Evolutionary conservation across 139 green algal species (phyloP).

Genomic region (Chlamydomonas sp.): DNA sequence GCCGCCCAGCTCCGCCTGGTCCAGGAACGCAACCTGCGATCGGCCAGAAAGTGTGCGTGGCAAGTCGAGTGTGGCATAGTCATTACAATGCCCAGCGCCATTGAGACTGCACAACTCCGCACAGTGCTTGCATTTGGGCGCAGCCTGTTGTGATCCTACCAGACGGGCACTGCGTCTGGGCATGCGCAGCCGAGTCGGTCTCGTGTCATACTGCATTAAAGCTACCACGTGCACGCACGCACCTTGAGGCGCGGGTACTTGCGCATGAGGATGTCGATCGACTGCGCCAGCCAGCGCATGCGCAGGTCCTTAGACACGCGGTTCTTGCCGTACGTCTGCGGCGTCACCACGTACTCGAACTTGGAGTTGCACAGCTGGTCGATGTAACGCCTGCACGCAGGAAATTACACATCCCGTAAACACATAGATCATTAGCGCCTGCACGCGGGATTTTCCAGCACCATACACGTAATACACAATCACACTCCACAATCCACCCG

Average conservation of each 20-base stretch:
- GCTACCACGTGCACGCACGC: too few species aligned
- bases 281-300: constrained; percentile 53
- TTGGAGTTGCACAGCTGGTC: constrained; percentile 38
- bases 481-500: too few species aligned
- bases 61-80: not conserved
- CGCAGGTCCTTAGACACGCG: constrained; percentile 48
- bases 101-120: not conserved
- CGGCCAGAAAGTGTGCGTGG: not conserved
- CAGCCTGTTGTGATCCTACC: too few species aligned
- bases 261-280: constrained; percentile 57
- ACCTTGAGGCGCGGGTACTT: constrained; percentile 56
- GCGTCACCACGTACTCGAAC: constrained; percentile 60
- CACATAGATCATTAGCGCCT: not conserved
- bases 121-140: not conserved
- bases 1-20: constrained; percentile 40
- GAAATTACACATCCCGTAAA: not conserved
- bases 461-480: not conserved
- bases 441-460: not conserved
- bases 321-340: constrained; percentile 57
- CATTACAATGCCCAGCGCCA: too few species aligned
- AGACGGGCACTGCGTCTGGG: too few species aligned
- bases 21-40: constrained; percentile 39
- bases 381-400: constrained; percentile 29
- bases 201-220: too few species aligned
- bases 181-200: too few species aligned